Base-by-base conservation (phyloP, 257 asterid species). In the Hygrophila difformis region DNA sequence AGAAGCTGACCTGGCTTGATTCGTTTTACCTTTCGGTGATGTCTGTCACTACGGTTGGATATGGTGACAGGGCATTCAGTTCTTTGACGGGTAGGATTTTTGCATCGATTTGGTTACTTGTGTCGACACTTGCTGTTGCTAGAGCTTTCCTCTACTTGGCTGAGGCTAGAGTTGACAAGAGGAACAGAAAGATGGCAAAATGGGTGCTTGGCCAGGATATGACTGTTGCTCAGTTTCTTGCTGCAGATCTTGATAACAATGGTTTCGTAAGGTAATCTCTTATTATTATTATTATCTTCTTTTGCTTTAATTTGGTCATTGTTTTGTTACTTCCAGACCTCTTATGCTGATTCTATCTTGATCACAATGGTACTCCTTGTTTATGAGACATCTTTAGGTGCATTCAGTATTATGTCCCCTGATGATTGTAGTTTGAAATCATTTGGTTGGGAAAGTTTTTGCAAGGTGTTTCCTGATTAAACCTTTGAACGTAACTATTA, bases 1-100 rank as follows among this genome's bases (percentile, higher is more conserved):
- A 79, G 73, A 67, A 39, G 51, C 66, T 79, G 39, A 61, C 64
- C 11, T 72, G 75, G 77, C 20, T 79, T 38, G 89, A 79, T 52
- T 68, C 84, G 1, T 65, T 79, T n/a, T 79, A 79, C 50, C 23
- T 79, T 59, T 79, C 89, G 1, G 84, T 79, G 21, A 75, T 75
- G 84, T 79, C 84, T 0, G 89, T 79, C 20, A 79, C 89, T 7
- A 79, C 89, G 0, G 89, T 79, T 45, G 89, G 89, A 24, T 79
- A 79, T 48, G 89, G 89, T 22, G 89, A 79, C 50, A 59, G 76
- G 56, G 84, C 81, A 0, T 79, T 79, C 55, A 59, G 22, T 36
- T 72, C 89, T 12, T 29, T 79, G 69, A 4, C 62, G 1, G 89
- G 89, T 49, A 63, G 89, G 56, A 63, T 75, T 43, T 79, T 79